These are phyloP conservation scores for Cladosporium cucumerinum DNA, from an alignment of 2,329 filamentous ascomycete species.

Conservation along the genomic window DNA sequence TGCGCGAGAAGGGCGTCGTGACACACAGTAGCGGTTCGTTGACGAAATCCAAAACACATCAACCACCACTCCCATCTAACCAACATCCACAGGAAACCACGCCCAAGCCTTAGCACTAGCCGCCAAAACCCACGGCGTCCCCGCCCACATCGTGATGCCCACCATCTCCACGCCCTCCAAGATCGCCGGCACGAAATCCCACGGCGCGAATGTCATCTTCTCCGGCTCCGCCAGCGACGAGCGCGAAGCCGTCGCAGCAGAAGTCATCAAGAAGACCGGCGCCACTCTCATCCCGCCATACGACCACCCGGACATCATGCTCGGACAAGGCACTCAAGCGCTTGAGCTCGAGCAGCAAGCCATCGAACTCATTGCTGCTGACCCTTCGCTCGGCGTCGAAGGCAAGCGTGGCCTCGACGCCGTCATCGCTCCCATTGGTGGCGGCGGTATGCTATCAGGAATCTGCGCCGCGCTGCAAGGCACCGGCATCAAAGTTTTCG, in stretches of 20 bases:
- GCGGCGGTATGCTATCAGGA: slow-evolving; percentile 82
- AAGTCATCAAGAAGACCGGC: slow-evolving; percentile 65
- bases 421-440: slow-evolving; percentile 76
- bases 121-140: slow-evolving; percentile 67
- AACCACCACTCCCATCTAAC: neutral
- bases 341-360: slow-evolving; percentile 76
- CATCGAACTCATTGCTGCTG: slow-evolving; percentile 45
- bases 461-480: slow-evolving; percentile 70
- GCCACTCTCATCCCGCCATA: slow-evolving; percentile 82
- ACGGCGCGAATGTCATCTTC: slow-evolving; percentile 74
- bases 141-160: slow-evolving; percentile 88
- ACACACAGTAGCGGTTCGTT: slow-evolving; percentile 77
- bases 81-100: slow-evolving; percentile 67
- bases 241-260: slow-evolving; percentile 67
- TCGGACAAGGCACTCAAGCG: slow-evolving; percentile 81
- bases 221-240: slow-evolving; percentile 74
- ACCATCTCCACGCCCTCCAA: slow-evolving; percentile 75
- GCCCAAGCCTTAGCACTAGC: slow-evolving; percentile 86
- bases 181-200: slow-evolving; percentile 72
- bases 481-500: slow-evolving; percentile 72
- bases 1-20: slow-evolving; percentile 64
- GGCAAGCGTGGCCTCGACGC: slow-evolving; percentile 34
- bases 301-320: slow-evolving; percentile 82
- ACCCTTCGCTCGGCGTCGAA: slow-evolving; percentile 26
- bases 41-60: slow-evolving; percentile 6